Evolutionary conservation across 352 stramenopile genomes (phyloP).

Genomic region (Pythium plurisporium): DNA sequence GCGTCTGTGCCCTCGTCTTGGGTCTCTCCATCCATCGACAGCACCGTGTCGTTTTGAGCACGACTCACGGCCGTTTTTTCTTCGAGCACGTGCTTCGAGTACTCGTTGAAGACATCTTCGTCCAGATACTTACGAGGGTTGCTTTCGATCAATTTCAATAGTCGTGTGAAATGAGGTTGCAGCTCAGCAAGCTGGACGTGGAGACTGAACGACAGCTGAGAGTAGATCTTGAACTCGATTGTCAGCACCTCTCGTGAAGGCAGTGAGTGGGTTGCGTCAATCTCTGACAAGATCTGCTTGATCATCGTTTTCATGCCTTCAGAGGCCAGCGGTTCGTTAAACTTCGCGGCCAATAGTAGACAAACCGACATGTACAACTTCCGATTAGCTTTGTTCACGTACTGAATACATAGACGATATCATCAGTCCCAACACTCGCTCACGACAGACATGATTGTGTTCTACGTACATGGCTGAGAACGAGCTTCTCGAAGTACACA

Average conservation of each 20-base stretch:
- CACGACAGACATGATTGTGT: background rate
- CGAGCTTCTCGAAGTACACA: constrained; percentile 97
- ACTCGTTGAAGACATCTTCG: constrained; percentile 77
- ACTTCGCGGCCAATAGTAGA: constrained; percentile 93
- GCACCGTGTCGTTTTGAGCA: constrained; percentile 10
- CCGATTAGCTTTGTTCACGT: constrained; percentile 95
- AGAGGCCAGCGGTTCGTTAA: constrained; percentile 77
- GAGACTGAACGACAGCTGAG: constrained; percentile 86
- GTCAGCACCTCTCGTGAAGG: constrained; percentile 82
- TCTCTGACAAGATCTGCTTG: constrained; percentile 68
- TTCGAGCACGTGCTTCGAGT: constrained; percentile 64
- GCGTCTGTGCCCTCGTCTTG: constrained; percentile 63
- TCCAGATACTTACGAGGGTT: constrained; percentile 88
- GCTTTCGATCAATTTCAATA: constrained; percentile 84
- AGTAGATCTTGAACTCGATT: constrained; percentile 88
- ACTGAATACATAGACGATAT: constrained; percentile 42
- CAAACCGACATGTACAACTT: constrained; percentile 96
- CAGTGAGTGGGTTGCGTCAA: constrained; percentile 76
- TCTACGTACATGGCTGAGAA: constrained; percentile 84
- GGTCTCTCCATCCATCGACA: constrained; percentile 34
- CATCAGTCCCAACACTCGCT: background rate
- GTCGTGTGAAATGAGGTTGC: constrained; percentile 81
- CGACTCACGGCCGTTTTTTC: constrained; percentile 42
- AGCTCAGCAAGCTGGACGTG: constrained; percentile 78
- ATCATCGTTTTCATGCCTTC: constrained; percentile 60